Evolutionary conservation across 75 land plant genomes (phyloP), one percentile per base, ranked within the genome.

Genomic region (Sequoiadendron giganteum): DNA sequence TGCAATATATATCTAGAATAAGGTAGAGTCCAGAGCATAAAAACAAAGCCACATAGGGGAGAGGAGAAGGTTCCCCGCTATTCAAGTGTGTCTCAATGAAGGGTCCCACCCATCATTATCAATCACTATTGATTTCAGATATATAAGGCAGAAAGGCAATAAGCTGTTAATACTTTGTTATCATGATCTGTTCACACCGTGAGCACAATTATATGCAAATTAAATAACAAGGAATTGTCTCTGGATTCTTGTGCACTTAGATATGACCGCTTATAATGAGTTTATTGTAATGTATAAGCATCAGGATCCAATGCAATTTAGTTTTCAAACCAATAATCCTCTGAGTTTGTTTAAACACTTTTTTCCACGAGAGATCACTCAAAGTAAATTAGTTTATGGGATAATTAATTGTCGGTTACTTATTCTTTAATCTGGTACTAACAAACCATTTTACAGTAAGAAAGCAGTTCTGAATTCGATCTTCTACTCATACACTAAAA

Each of bases 401-500:
- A 70, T 25, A 30, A 8, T 28, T 25, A 72, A 58, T 3, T 19
- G 25, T 58, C 65, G 7, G 65, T 18, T 4, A 4, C 78, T 79
- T 34, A 3, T 79, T 80, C 47, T 80, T 19, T 80, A 45, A 80
- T 36, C 28, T 21, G 47, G 10, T 2, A 40, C n/a, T 43, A 40
- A 21, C 18, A 40, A 25, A 42, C 42, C 18, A 16, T 16, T 32
- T 85, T 70, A 79, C 89, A 93, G 94, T 76, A 85, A 90, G 68
- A 89, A 89, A 47, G 87, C 48, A 45, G 93, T 93, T 15, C 76
- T 38, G 83, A 89, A 87, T 36, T 52, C 93, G 18, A 79, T 94
- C 47, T 86, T 93, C 76, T 95, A 95, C 92, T 92, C 94, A 16
- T 93, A 95, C 92, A 92, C 87, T 52, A 91, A 86, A 13, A 78